A percentile compares a stretch with the other conserved stretches of the same genome.
These are phyloP conservation scores for Clavariopsis aquatica DNA, from an alignment of 495 filamentous ascomycete species.

Conservation along the genomic window DNA sequence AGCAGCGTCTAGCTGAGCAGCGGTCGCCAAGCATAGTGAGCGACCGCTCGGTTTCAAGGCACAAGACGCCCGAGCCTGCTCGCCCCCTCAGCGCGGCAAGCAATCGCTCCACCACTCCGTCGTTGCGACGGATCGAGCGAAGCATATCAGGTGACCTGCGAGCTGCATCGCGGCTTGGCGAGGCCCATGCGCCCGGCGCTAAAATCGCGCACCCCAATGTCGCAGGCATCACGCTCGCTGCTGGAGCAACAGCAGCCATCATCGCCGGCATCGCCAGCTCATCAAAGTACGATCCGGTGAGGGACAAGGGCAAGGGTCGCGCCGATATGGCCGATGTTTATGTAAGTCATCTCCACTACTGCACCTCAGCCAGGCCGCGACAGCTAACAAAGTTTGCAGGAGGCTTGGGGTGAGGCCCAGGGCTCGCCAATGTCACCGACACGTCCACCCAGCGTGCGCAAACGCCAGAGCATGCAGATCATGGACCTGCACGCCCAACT, in stretches of 20 bases:
- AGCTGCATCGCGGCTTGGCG: slow-evolving; percentile 59
- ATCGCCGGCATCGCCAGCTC: slow-evolving; percentile 56
- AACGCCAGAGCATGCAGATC: slow-evolving; percentile 94
- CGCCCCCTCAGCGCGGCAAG: slow-evolving; percentile 63
- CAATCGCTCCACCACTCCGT: slow-evolving; percentile 59
- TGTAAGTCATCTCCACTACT: slow-evolving; percentile 61
- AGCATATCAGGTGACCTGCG: slow-evolving; percentile 79
- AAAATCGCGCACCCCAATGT: slow-evolving; percentile 35
- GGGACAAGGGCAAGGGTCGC: slow-evolving; percentile 83
- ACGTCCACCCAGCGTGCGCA: slow-evolving; percentile 87
- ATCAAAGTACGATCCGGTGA: slow-evolving; percentile 70
- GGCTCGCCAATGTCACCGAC: slow-evolving; percentile 91
- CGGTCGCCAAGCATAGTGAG: slow-evolving; percentile 46
- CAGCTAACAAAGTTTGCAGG: slow-evolving; percentile 54
- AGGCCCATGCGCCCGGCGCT: slow-evolving; percentile 34
- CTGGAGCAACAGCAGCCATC: slow-evolving; percentile 43
- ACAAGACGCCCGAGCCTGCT: slow-evolving; percentile 58
- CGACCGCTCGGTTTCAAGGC: slow-evolving; percentile 48
- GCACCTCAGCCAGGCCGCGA: slow-evolving; percentile 8
- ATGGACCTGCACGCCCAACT: slow-evolving; percentile 76
- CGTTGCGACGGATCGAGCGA: slow-evolving; percentile 70
- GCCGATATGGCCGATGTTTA: slow-evolving; percentile 90
- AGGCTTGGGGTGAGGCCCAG: slow-evolving; percentile 91
- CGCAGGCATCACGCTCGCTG: slow-evolving; percentile 34
- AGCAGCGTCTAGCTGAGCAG: slow-evolving; percentile 39